Evolutionary conservation across 352 stramenopile species (phyloP), one percentile per base, ranked within the genome.

Genomic region (Phytophthora boehmeriae): DNA sequence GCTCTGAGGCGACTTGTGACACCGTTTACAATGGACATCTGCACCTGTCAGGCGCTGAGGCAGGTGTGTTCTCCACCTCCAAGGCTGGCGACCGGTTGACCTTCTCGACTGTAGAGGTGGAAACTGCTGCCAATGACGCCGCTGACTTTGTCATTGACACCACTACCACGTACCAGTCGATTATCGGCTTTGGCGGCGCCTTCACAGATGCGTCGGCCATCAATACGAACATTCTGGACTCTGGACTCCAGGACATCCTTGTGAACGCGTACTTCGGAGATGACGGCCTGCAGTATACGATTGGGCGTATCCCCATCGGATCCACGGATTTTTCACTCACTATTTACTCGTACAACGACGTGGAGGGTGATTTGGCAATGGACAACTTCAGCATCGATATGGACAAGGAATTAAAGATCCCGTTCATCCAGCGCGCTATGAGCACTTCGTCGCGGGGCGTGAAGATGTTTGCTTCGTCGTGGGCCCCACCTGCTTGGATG

Each of bases 171-270:
- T 90, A 80, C 74, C 81, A 97, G 66, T 73, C 86, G 56, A 95
- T 97, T 41, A 74, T 88, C 25, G 90, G 90, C 11, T 97, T 97
- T 58, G 90, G 90, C 9, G 90, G 89, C 16, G 88, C 90, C 20
- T 97, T 97, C 75, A 97, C 90, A 8, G 90, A 97, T 54, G 63
- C 87, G 2, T 76, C 88, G 34, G 75, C 88, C 19, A 87, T 94
- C 56, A 95, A 96, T 52, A 68, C 96, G 41, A 80, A 88, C 54
- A 65, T 80, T 58, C 69, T 97, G 42, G 59, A 73, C 5, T 47
- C 67, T 1, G 67, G 55, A 8, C 59, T 94, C 5, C 87, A 96
- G 48, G 63, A 90, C 19, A 62, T 81, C 32, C 54, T 95, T 30
- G 50, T 96, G 32, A 76, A 96, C 51, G 76, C 86, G 19, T 96